A percentile compares a stretch with the other conserved stretches of the same genome.
Conservation (phyloP, 2,329 filamentous ascomycete genomes). For the Plectosphaerella plurivora region DNA sequence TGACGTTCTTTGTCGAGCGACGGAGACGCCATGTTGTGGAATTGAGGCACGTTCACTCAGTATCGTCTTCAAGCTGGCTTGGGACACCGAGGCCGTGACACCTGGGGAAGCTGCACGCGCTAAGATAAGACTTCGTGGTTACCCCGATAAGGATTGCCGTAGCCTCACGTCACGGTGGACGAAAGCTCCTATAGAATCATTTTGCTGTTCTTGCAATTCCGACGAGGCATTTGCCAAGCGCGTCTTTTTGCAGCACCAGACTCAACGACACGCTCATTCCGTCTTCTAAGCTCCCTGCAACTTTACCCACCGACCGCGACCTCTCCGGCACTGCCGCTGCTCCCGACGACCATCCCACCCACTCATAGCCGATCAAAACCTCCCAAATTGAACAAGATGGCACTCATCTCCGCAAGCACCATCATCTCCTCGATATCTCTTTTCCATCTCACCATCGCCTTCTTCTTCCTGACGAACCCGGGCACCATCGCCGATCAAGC, state of each 20-base stretch:
- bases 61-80: neutral
- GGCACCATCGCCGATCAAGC: conserved; percentile 70
- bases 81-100: neutral
- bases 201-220: no score
- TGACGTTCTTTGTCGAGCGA: conserved; percentile 61
- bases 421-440: conserved; percentile 79
- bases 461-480: conserved; percentile 76
- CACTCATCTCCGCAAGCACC: conserved; percentile 71
- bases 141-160: no score
- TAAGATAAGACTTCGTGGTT: neutral
- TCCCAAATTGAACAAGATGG: conserved; percentile 54
- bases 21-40: neutral
- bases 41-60: neutral
- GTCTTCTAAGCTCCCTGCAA: no score
- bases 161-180: no score
- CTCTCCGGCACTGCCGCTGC: neutral
- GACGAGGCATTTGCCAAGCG: no score
- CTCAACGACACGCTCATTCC: no score
- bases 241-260: no score
- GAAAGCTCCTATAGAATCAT: no score
- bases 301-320: no score
- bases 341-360: neutral
- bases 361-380: neutral
- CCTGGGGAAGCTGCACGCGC: neutral
- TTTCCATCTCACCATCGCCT: conserved; percentile 79